Evolutionary conservation across 345 rosid genomes (phyloP), one percentile per base, ranked within the genome.

Genomic region (Pugionium dolabratum): DNA sequence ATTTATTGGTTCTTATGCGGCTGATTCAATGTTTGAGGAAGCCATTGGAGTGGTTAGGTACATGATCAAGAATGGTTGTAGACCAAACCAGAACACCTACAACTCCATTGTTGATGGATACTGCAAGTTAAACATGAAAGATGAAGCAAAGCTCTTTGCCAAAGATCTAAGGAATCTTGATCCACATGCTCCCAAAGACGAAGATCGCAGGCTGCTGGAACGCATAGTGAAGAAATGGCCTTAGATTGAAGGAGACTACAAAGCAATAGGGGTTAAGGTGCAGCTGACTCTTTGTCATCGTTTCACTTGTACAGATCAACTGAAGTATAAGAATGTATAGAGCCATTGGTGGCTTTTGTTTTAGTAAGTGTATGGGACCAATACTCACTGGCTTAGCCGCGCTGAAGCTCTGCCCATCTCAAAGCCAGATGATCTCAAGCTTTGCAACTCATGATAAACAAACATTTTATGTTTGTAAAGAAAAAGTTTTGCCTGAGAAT

Each of bases 91-190:
- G 79, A 83, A 80, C 70, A 90, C 96, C 1, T 88, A 85, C 79
- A 85, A 90, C 75, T 84, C 99, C 28, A 78, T 90, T 66, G 80
- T 94, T 0, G 99, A 90, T 83, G 82, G 95, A 9, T 94, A 84
- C 65, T 90, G 97, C 70, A 94, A 88, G 76, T 81, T 83, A 66
- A 65, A 78, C 59, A 76, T 75, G 9, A 78, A 59, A 59, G 85
- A 79, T 46, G 97, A 94, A 58, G 99, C 97, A 34, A 75, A 42
- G 64, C 31, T 62, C 47, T 94, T 94, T 69, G 59, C 85, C 5
- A 69, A 79, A 72, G 76, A 78, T 67, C 82, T 94, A 57, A 75
- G 62, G 36, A 74, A 83, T 70, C 92, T 90, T 10, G 95, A 94
- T 78, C 83, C 88, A 1, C 80, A 67, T 69, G 66, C 79, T 45